Evolutionary conservation across 768 basidiomycete species (phyloP), one percentile per base, ranked within the genome.

Genomic region (Scleroderma citrinum): DNA sequence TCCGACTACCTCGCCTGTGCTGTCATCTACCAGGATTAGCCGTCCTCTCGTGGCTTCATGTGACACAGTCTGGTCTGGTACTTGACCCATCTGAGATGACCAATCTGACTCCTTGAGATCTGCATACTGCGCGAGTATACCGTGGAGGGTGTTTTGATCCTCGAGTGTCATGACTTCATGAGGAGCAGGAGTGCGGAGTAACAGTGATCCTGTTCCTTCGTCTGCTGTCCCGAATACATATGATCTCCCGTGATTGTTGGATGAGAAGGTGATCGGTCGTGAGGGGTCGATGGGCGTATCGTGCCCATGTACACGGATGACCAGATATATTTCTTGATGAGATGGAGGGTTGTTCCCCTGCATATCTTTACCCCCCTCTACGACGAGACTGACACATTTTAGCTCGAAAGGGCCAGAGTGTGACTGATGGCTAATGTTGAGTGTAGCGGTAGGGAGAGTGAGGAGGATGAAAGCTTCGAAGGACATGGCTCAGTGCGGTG

Each of bases 1-100:
- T 0, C 84, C 86, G 13, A 90, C 72, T 11, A 89, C 73, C 53
- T 87, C 80, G 2, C 87, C 87, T 39, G 75, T 82, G 36, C 79
- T 74, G 61, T 89, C 78, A 60, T 91, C 80, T 47, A 90, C 75
- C 52, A 87, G 75, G 34, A 89, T 79, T 26, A 89, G 73, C 44
- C 76, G 77, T 5, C 86, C 85, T 35, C 72, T 55, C 35, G 66
- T 37, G 35, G 69, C 69, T 45, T 47, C 48, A 47, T 51, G 44
- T 66, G 30, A 75, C 65, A 54, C 75, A 72, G 39, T 69, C 61
- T 23, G 65, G 53, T 34, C 57, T 63, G 13, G 21, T 49, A 40
- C 47, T 61, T 55, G 19, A 43, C 40, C 57, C 35, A 26, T 51
- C 35, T 50, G 46, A 39, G 48, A 38, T 39, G 37, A 43, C 26